Percentiles rank a stretch among this genome's conserved stretches.
Evolutionary conservation across 768 basidiomycete species (phyloP).

Genomic region (Suillus fuscotomentosus): DNA sequence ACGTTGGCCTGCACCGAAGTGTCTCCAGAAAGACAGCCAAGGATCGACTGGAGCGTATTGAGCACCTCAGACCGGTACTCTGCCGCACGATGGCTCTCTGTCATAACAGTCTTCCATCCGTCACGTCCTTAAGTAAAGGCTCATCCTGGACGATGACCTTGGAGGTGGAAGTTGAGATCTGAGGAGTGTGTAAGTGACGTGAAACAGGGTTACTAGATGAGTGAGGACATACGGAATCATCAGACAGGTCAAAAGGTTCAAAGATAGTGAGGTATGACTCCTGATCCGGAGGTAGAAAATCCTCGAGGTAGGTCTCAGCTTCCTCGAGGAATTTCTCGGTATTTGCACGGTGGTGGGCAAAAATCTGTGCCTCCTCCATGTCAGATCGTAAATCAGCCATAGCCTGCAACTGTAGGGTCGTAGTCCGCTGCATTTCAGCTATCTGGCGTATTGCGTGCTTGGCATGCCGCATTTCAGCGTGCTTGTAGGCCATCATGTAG

Average conservation of each 20-base stretch:
- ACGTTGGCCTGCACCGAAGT: neutral
- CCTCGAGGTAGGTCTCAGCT: neutral
- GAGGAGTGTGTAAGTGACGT: neutral
- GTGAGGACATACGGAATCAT: neutral
- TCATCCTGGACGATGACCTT: neutral
- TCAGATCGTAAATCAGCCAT: neutral
- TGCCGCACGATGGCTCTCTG: neutral
- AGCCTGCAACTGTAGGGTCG: neutral
- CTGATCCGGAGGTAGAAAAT: neutral
- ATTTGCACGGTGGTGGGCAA: neutral
- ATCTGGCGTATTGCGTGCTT: too few relatives aligned
- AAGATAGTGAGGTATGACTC: neutral
- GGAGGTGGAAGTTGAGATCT: neutral
- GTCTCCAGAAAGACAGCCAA: neutral
- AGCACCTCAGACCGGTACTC: slow-evolving; percentile 8
- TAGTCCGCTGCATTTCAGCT: neutral
- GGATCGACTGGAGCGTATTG: slow-evolving; percentile 1
- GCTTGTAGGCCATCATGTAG: neutral
- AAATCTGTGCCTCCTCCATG: neutral
- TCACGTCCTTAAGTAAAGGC: neutral
- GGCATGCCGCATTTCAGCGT: neutral
- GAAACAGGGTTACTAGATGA: neutral
- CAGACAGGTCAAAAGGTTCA: neutral
- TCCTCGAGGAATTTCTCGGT: neutral
- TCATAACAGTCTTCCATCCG: neutral